Base-by-base conservation (phyloP, 2,329 filamentous ascomycete species). In the Aspergillus intermedius region DNA sequence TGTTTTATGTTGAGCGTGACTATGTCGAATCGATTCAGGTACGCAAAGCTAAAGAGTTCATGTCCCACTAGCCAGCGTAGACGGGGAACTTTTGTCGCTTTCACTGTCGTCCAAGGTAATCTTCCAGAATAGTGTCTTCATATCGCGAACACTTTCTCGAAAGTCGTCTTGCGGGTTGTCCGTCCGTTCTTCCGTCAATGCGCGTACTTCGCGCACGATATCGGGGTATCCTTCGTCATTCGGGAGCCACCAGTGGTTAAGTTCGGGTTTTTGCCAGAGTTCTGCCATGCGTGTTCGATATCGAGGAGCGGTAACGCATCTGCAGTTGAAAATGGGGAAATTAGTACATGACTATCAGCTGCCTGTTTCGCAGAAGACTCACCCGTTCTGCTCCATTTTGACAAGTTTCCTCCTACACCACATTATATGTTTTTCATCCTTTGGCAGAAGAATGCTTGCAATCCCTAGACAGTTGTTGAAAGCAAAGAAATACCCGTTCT, bases 181-280 rank as follows among this genome's bases (percentile, higher is more conserved):
- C 6, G 79, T 87, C 43, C 88, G 81, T 55, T 93, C 88, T 58
- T 88, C 83, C 23, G 90, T 88, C 68, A 95, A 91, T 39, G 82
- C 79, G 17, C 91, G 85, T 52, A 95, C 83, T 47, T 80, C 85
- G 45, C 83, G 84, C 47, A 96, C 77, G 39, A 94, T 80, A 0
- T 81, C 79, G 9, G 81, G 84, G 59, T 87, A 87, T 1, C 81
- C 82, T 71, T 91, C 86, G 53, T 88, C 81, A 64, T 93, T 80
- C 2, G 90, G 88, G 2, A 96, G 78, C 93, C 93, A 98, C 88
- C 90, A 96, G 49, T 84, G 77, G 41, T 81, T 80, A 46, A 90
- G 82, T 17, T 84, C 82, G 12, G 81, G 78, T 40, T 88, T 80
- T 51, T 79, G 75, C 77, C 93, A 95, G 21, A 88, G 67, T 42